A percentile compares a stretch with the other conserved stretches of the same genome.
Evolutionary conservation across 2,329 filamentous ascomycete genomes (phyloP).

Genomic region (Aspergillus candidus): DNA sequence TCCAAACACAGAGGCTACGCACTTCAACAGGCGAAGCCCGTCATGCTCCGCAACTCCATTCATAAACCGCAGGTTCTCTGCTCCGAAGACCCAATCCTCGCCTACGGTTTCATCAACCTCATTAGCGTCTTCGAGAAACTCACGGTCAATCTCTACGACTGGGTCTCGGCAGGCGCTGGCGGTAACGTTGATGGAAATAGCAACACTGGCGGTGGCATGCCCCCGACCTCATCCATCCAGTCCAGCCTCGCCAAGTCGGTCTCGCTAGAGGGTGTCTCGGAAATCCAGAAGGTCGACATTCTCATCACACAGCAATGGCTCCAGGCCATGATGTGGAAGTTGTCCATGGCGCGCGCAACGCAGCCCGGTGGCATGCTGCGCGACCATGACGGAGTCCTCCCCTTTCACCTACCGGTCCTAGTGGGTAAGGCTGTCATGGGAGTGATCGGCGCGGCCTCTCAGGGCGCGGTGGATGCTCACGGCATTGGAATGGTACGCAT

Average conservation of each 20-base stretch:
- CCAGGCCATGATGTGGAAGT: constrained; percentile 65
- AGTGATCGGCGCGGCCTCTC: constrained; percentile 68
- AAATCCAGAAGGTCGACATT: constrained; percentile 63
- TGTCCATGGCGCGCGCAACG: constrained; percentile 60
- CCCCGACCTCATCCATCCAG: constrained; percentile 43
- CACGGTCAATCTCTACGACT: constrained; percentile 33
- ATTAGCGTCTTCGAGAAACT: constrained; percentile 37
- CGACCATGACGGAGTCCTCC: constrained; percentile 49
- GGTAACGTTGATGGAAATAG: constrained; percentile 24
- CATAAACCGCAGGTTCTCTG: constrained; percentile 55
- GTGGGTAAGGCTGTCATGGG: constrained; percentile 58
- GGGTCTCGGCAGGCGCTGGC: constrained; percentile 31
- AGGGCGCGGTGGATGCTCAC: constrained; percentile 67
- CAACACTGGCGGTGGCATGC: constrained; percentile 23
- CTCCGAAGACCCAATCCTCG: constrained; percentile 48
- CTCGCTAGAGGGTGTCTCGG: constrained; percentile 52
- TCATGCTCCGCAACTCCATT: constrained; percentile 65
- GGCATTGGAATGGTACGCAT: constrained; percentile 64
- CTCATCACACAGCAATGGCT: constrained; percentile 68
- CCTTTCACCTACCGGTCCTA: constrained; percentile 59
- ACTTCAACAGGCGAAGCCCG: constrained; percentile 61
- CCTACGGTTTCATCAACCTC: constrained; percentile 37
- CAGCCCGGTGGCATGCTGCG: constrained; percentile 47
- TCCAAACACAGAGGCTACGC: constrained; percentile 55
- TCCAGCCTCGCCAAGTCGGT: constrained; percentile 47